Percentiles rank a stretch among this genome's conserved stretches.
Conservation (phyloP, 495 filamentous ascomycete genomes). For the Penicillium bialowiezense region DNA sequence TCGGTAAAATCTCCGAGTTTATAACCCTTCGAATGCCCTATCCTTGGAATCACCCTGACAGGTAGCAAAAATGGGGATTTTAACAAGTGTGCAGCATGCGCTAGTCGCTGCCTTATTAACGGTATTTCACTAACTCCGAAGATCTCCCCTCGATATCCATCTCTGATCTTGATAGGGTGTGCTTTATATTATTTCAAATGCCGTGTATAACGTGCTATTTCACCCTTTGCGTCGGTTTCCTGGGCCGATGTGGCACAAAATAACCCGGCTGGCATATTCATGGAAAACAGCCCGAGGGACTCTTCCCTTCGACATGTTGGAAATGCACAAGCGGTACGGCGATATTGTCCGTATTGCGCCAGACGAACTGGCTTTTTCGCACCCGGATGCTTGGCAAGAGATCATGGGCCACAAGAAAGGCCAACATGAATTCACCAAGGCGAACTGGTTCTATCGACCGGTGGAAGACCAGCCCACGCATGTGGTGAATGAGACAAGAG, state of each 20-base stretch:
- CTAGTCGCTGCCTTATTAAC: background rate
- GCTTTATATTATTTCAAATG: background rate
- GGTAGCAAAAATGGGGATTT: background rate
- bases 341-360: constrained; percentile 53
- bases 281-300: background rate
- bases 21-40: too few relatives aligned
- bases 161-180: background rate
- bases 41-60: too few relatives aligned
- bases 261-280: background rate
- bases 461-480: constrained; percentile 6
- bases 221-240: constrained; percentile 45
- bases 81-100: background rate
- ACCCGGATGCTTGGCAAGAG: constrained; percentile 52
- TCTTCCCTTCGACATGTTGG: constrained; percentile 36
- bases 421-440: constrained; percentile 14
- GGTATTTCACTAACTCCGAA: background rate
- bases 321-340: constrained; percentile 50
- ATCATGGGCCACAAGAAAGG: constrained; percentile 47
- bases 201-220: constrained; percentile 43
- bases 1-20: too few relatives aligned
- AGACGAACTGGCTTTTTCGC: constrained; percentile 48
- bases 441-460: constrained; percentile 16
- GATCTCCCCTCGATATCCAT: background rate
- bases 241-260: constrained; percentile 28
- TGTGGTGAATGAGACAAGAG: constrained; percentile 25